These are phyloP conservation scores for Pholiota adiposa DNA, from an alignment of 1,284 basidiomycete genomes.

Conservation along the genomic window DNA sequence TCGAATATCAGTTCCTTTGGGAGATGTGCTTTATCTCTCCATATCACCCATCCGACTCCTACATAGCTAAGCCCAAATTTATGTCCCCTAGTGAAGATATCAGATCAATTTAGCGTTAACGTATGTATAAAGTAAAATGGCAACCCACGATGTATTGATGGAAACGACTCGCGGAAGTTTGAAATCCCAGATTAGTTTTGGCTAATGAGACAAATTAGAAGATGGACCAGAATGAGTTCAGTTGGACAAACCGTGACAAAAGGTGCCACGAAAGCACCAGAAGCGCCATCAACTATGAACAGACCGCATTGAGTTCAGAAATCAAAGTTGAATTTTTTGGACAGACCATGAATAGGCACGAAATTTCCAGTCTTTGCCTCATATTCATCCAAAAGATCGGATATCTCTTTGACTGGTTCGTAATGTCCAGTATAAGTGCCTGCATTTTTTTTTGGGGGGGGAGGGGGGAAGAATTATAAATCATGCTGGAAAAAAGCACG, in stretches of 20 bases:
- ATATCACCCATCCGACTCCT: slow-evolving; percentile 90
- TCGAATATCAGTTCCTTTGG: slow-evolving; percentile 94
- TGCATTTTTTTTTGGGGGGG: slow-evolving; percentile 27
- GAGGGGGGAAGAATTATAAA: not conserved
- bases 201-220: slow-evolving; percentile 40
- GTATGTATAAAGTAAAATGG: not conserved
- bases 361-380: slow-evolving; percentile 79
- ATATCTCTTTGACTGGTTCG: slow-evolving; percentile 90
- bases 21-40: slow-evolving; percentile 76
- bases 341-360: slow-evolving; percentile 81
- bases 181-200: slow-evolving; percentile 88
- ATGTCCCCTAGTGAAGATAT: slow-evolving; percentile 57
- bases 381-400: slow-evolving; percentile 84
- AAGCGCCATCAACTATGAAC: slow-evolving; percentile 70
- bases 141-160: slow-evolving; percentile 74
- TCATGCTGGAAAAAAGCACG: not conserved
- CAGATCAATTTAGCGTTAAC: not conserved
- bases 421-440: slow-evolving; percentile 94
- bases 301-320: slow-evolving; percentile 6
- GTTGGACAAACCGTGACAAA: slow-evolving; percentile 58
- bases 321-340: not conserved
- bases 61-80: slow-evolving; percentile 90
- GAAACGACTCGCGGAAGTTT: slow-evolving; percentile 85
- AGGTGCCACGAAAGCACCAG: slow-evolving; percentile 86
- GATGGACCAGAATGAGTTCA: not conserved